phyloP scores from a whole-genome alignment of 2,329 filamentous ascomycete genomes.

The Botrytis medusae region DNA sequence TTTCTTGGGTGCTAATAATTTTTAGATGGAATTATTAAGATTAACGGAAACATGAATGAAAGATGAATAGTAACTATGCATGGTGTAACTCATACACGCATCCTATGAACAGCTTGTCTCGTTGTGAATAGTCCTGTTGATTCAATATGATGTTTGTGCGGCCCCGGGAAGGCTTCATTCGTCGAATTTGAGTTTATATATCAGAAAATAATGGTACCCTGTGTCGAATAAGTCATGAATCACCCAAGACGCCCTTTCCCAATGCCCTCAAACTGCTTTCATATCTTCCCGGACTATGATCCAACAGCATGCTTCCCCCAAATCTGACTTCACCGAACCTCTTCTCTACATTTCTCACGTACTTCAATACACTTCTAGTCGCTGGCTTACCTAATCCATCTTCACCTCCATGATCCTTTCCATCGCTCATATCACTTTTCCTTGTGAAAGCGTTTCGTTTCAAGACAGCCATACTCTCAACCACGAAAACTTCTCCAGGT shows the following conservation, averaged over 20 bases:
- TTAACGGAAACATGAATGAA: neutral
- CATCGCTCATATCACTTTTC: neutral
- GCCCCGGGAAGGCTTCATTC: neutral
- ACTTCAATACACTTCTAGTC: constrained; percentile 66
- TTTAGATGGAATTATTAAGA: neutral
- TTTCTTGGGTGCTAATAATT: neutral
- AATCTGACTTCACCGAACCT: constrained; percentile 71
- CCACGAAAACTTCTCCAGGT: constrained; percentile 72
- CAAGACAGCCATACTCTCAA: constrained; percentile 67
- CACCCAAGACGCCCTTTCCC: constrained; percentile 43
- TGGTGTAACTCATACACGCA: neutral
- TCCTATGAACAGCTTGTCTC: neutral
- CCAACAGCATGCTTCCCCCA: constrained; percentile 70
- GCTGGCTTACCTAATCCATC: constrained; percentile 60
- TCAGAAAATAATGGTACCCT: neutral
- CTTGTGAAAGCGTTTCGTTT: constrained; percentile 63
- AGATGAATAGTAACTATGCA: neutral
- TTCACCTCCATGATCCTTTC: constrained; percentile 6
- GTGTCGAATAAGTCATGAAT: neutral
- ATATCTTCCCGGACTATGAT: constrained; percentile 74
- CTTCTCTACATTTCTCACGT: constrained; percentile 68
- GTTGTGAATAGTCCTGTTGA: neutral
- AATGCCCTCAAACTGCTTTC: constrained; percentile 67
- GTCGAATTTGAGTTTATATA: too few relatives aligned
- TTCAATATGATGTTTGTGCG: neutral